A percentile compares a stretch with the other conserved stretches of the same genome.
These are phyloP conservation scores for Auricularia sp. DNA, from an alignment of 768 basidiomycete species.

Conservation along the genomic window DNA sequence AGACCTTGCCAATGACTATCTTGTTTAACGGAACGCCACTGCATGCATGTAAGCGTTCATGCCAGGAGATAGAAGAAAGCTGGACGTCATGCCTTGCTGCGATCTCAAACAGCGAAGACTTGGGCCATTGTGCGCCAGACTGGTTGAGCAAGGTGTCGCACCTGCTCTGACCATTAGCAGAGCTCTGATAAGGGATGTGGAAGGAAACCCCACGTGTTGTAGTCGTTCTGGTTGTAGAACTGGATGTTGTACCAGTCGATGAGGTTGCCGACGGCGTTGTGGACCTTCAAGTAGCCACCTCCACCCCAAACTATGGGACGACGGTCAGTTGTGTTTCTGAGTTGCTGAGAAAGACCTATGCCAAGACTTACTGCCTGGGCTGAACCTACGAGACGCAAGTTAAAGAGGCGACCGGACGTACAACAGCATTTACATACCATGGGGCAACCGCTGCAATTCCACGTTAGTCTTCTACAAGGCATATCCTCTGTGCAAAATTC, in stretches of 20 bases:
- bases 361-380: not conserved
- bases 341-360: no score
- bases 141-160: not conserved
- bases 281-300: slow-evolving; percentile 49
- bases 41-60: not conserved
- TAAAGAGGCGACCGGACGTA: not conserved
- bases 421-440: not conserved
- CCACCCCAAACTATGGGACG: slow-evolving; percentile 9
- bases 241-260: slow-evolving; percentile 40
- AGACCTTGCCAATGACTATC: not conserved
- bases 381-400: not conserved
- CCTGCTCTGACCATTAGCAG: not conserved
- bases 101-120: not conserved
- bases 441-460: not conserved
- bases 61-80: not conserved
- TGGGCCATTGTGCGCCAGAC: not conserved
- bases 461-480: no score
- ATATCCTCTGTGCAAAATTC: no score
- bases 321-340: not conserved
- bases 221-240: not conserved
- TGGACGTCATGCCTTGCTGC: not conserved
- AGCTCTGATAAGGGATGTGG: no score
- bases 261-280: slow-evolving; percentile 40
- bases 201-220: not conserved
- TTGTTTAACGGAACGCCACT: not conserved